These are phyloP conservation scores for Tulasnella sp. DNA, from an alignment of 768 basidiomycete species.

Conservation along the genomic window DNA sequence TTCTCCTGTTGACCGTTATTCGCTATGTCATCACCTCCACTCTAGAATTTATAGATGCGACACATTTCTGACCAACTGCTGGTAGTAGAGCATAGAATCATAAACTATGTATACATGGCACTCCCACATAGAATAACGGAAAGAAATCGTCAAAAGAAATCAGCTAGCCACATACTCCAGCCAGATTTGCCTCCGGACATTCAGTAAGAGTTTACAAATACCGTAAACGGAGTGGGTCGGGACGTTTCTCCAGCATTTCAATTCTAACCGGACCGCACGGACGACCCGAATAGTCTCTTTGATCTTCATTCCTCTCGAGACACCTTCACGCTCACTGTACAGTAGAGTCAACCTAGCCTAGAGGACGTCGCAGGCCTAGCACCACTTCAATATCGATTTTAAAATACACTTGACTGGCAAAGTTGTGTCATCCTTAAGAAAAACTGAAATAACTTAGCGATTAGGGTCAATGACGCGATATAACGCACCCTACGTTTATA, in stretches of 20 bases:
- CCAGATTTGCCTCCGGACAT: conserved; percentile 7
- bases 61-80: background rate
- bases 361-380: conserved; percentile 60
- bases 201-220: background rate
- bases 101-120: conserved; percentile 10
- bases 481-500: conserved; percentile 30
- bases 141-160: conserved; percentile 14
- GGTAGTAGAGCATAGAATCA: too few species aligned
- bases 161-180: conserved; percentile 2
- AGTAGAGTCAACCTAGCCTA: conserved; percentile 74
- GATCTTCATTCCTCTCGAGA: conserved; percentile 44
- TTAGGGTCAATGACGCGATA: conserved; percentile 55
- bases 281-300: conserved; percentile 47
- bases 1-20: too few species aligned
- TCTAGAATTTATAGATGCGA: background rate
- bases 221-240: too few species aligned
- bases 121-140: conserved; percentile 6
- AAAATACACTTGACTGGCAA: conserved; percentile 38
- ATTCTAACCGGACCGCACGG: too few species aligned
- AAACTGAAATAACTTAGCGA: conserved; percentile 53
- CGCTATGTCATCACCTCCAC: background rate
- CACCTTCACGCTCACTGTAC: conserved; percentile 53
- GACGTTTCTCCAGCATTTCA: conserved; percentile 38
- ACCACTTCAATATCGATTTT: conserved; percentile 55
- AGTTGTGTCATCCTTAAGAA: conserved; percentile 41